Percentiles rank a stretch among this genome's conserved stretches.
phyloP scores from a whole-genome alignment of 2,329 filamentous ascomycete genomes.

The Neonectria coccinea region DNA sequence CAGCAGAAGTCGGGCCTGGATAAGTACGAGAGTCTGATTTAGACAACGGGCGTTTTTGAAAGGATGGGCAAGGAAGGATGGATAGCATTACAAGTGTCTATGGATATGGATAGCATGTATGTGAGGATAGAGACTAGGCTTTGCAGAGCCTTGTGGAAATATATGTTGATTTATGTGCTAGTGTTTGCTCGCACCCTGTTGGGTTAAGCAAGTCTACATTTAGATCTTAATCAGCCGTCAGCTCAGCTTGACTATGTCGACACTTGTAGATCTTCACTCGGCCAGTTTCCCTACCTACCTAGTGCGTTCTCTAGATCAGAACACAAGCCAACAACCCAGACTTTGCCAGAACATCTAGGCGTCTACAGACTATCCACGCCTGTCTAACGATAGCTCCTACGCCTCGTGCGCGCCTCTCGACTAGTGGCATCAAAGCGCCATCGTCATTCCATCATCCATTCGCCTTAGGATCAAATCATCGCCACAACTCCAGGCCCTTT shows the following conservation, averaged over 20 bases:
- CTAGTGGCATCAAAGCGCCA: not conserved
- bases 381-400: not conserved
- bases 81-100: conserved; percentile 10
- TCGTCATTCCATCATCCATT: not conserved
- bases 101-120: conserved; percentile 16
- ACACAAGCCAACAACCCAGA: not conserved
- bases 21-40: conserved; percentile 76
- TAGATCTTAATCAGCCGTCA: not conserved
- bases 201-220: not conserved
- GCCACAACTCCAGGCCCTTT: not conserved
- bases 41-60: conserved; percentile 35
- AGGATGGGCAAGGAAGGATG: not conserved
- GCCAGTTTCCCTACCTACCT: no score
- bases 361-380: not conserved
- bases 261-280: not conserved
- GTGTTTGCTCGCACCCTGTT: not conserved
- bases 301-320: not conserved
- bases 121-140: conserved; percentile 9
- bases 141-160: conserved; percentile 9
- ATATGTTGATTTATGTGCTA: conserved; percentile 4
- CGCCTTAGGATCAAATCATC: not conserved
- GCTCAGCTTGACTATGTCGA: not conserved
- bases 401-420: not conserved
- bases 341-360: not conserved
- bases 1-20: conserved; percentile 68